A percentile compares a stretch with the other conserved stretches of the same genome.
phyloP scores from a whole-genome alignment of 1,284 basidiomycete species.

The Trametes polyzona region DNA sequence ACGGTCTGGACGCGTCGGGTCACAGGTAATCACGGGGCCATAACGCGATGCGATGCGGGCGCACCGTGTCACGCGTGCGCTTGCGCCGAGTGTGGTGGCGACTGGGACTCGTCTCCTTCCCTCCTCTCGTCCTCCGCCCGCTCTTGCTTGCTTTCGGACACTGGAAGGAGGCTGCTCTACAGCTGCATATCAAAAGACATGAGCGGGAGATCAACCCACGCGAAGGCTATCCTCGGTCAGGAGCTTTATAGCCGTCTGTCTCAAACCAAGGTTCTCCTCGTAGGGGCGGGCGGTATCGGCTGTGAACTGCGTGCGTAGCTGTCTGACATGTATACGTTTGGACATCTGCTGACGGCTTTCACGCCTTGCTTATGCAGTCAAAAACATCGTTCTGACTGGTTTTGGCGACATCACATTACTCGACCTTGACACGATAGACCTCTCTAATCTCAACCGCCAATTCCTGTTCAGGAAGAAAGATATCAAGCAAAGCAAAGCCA shows the following conservation, averaged over 20 bases:
- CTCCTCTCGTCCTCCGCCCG: not conserved
- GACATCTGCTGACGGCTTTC: not conserved
- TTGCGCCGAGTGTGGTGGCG: not conserved
- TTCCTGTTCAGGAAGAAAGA: conserved; percentile 98
- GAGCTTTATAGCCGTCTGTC: conserved; percentile 65
- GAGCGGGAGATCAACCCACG: conserved; percentile 44
- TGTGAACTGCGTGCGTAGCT: conserved; percentile 85
- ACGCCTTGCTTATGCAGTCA: conserved; percentile 61
- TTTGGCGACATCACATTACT: conserved; percentile 93
- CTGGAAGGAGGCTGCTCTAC: too few species aligned
- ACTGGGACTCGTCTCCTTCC: conserved; percentile 1
- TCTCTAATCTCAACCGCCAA: conserved; percentile 97
- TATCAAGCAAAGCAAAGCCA: conserved; percentile 94
- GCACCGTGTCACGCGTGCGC: conserved; percentile 7
- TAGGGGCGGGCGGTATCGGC: conserved; percentile 96
- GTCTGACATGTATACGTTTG: not conserved
- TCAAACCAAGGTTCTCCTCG: conserved; percentile 81
- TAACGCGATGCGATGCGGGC: not conserved
- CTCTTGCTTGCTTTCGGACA: not conserved
- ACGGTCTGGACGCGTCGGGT: conserved; percentile 13
- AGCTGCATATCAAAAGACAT: not conserved
- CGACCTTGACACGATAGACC: conserved; percentile 98
- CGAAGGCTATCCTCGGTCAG: conserved; percentile 74
- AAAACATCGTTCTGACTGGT: conserved; percentile 93
- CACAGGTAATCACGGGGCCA: not conserved